A percentile compares a stretch with the other conserved stretches of the same genome.
Evolutionary conservation across 345 rosid genomes (phyloP).

Genomic region (Citrus inodora): DNA sequence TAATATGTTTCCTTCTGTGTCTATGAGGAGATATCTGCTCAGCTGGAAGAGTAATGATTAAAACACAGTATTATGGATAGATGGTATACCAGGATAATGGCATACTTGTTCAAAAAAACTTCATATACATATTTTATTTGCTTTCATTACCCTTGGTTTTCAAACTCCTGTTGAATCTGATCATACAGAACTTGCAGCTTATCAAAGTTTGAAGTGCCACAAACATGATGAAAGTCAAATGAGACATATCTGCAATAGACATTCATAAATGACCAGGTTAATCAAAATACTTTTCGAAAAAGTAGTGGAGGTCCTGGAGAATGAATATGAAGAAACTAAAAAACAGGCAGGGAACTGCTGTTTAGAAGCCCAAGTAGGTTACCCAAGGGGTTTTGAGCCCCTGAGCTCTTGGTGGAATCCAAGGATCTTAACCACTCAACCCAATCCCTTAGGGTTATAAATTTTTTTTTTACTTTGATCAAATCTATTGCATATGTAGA

Average conservation of each 20-base stretch:
- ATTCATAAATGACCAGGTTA: conserved; percentile 3
- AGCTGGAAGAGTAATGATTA: conserved; percentile 59
- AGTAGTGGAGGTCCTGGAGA: neutral
- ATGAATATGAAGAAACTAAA: neutral
- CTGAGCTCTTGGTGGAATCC: neutral
- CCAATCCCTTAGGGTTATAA: neutral
- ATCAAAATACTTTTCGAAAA: neutral
- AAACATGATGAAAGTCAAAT: conserved; percentile 81
- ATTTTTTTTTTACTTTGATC: neutral
- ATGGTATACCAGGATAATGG: conserved; percentile 27
- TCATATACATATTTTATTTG: conserved; percentile 5
- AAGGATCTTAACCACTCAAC: neutral
- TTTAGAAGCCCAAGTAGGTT: neutral
- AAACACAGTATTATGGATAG: conserved; percentile 34
- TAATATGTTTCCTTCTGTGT: conserved; percentile 56
- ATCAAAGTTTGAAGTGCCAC: conserved; percentile 82
- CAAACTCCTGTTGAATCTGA: conserved; percentile 64
- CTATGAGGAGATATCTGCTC: conserved; percentile 87
- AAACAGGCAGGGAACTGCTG: neutral
- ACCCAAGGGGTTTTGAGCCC: neutral
- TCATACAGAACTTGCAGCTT: conserved; percentile 69
- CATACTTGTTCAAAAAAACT: conserved; percentile 12
- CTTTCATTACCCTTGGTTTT: conserved; percentile 76
- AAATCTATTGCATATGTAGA: conserved; percentile 8
- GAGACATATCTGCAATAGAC: conserved; percentile 61